Base-by-base conservation (phyloP, 1,284 basidiomycete species). In the Puccinia horiana region DNA sequence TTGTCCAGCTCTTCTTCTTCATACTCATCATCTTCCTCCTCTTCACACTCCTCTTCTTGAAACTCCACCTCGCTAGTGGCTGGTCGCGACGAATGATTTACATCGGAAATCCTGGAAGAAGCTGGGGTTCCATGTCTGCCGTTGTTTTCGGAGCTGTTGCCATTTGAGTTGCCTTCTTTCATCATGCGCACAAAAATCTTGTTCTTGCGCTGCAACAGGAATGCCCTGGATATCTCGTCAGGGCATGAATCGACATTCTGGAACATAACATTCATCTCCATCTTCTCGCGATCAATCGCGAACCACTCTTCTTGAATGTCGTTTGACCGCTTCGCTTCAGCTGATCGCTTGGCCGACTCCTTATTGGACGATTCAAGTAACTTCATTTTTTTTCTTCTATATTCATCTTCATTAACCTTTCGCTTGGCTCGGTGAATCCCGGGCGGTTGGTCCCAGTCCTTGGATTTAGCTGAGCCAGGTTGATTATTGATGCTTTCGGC, bases 311-410 rank as follows among this genome's bases (percentile, higher is more conserved):
- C 23, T 29, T 69, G 67, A 4, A 69, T 69, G 23, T 69, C 23
- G 26, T 69, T 69, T 44, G 20, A 18, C 9, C 44, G 1, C 44
- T 47, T 42, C 4, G 2, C 67, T 44, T 69, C 18, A 16, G 67
- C 67, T 12, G 40, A 4, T 26, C n/a, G 37, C 16, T 26, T 69
- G 40, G 44, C 23, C n/a, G 67, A 42, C 26, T 69, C 67, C 9
- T 69, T n/a, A 9, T 23, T 20, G 6, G 67, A 23, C 4, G 12
- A 35, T 29, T 73, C 47, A 26, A 49, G 70, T 4, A 54, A 11
- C 47, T 73, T 73, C 47, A 73, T 52, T 35, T 73, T 73, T 37
- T 73, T 73, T 52, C 20, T 1, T 35, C 9, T 52, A 40, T 69
- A 69, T n/a, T 23, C 2, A 2, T 47, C 44, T 16, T 69, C 40